Base-by-base conservation (phyloP, 1,284 basidiomycete species). In the Porogramme epimiltina region DNA sequence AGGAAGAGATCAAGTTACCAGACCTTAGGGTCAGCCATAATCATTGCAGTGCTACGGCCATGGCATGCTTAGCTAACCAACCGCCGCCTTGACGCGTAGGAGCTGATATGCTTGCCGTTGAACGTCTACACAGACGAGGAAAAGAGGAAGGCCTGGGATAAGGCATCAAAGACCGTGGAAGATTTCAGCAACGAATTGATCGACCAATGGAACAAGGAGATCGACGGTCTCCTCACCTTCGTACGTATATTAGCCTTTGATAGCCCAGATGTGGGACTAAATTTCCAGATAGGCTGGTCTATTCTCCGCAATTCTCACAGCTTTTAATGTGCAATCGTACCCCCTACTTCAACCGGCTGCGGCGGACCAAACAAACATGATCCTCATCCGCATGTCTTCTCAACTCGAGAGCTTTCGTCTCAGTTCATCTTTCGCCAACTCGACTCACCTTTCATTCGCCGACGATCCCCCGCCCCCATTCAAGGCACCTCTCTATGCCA, bases 291-390 rank as follows among this genome's bases (percentile, higher is more conserved):
- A 47, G 45, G 50, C 41, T 33, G 39, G 45, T 24, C 38, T 52
- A 16, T 52, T 47, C 41, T 47, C 50, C 19, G 50, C 45, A 11
- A 45, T 42, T 10, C 43, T 52, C 22, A 47, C 45, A 1, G 41
- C 45, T 11, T 52, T 52, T 34, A 52, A 52, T 18, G 50, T 44
- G n/a, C 40, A 52, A 25, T 52, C 40, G 1, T 47, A 52, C 10
- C 50, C 47, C 10, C 40, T 47, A 3, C 36, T 52, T 10, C 40
- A 47, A 24, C 26, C 50, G 8, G 15, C 8, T n/a, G 38, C 41
- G 3, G 34, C 45, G 10, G 34, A 52, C 16, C 33, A 37, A 2
- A 38, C 41, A 2, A 22, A 37, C n/a, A 45, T 45, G 4, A 25
- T 52, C 18, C 41, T 52, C 4, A 20, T 42, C n/a, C 45, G 43